Evolutionary conservation across 164 flowering plant genomes (phyloP).

Genomic region (Kingdonia uniflora): DNA sequence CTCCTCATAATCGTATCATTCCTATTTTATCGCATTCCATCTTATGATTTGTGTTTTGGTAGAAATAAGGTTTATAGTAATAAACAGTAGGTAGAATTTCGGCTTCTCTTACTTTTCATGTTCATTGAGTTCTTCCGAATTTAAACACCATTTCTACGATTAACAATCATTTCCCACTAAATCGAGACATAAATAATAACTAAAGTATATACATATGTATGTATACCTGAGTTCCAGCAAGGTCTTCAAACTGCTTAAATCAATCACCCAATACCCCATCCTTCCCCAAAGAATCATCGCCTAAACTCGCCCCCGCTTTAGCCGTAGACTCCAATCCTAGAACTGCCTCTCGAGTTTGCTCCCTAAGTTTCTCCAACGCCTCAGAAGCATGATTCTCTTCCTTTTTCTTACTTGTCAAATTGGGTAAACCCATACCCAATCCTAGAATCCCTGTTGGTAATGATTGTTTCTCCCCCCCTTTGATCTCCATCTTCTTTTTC

Average conservation of each 20-base stretch:
- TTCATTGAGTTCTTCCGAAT: no score
- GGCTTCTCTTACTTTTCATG: no score
- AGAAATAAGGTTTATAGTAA: no score
- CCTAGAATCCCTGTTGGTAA: slow-evolving; percentile 56
- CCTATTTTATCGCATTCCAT: no score
- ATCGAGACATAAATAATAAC: no score
- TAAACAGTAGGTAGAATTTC: no score
- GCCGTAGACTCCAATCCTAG: slow-evolving; percentile 61
- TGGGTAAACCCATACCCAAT: slow-evolving; percentile 80
- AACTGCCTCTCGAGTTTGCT: slow-evolving; percentile 84
- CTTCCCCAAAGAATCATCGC: slow-evolving; percentile 35
- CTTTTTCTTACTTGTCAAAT: slow-evolving; percentile 46
- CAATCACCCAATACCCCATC: slow-evolving; percentile 80
- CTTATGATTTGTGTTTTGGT: no score
- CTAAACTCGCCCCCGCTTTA: slow-evolving; percentile 17
- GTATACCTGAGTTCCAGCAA: slow-evolving; percentile 83
- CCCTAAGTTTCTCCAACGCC: slow-evolving; percentile 80
- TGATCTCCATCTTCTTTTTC: slow-evolving; percentile 23
- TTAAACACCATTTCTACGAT: no score
- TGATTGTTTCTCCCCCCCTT: slow-evolving; percentile 15
- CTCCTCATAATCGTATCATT: no score
- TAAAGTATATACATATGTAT: neutral
- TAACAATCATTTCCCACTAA: no score
- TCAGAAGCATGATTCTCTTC: slow-evolving; percentile 58
- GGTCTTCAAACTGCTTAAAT: slow-evolving; percentile 93